Percentiles rank a stretch among this genome's conserved stretches.
These are phyloP conservation scores for Skeletonema marinoi DNA, from an alignment of 108 stramenopile genomes.

Conservation along the genomic window DNA sequence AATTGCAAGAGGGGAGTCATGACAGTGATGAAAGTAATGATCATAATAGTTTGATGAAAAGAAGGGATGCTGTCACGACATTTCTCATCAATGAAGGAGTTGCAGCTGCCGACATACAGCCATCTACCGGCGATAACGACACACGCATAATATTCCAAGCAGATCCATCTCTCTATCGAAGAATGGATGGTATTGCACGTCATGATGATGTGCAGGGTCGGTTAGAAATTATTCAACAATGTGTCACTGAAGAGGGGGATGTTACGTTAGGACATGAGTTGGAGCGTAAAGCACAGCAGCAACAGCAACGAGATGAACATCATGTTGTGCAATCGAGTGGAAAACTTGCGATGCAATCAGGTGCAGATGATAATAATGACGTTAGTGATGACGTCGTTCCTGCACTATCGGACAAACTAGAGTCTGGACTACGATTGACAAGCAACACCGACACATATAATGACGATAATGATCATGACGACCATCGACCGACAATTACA, in stretches of 20 bases:
- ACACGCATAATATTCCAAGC: conserved; percentile 48
- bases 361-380: background rate
- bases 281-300: conserved; percentile 22
- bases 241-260: conserved; percentile 72
- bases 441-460: background rate
- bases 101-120: conserved; percentile 15
- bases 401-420: conserved; percentile 10
- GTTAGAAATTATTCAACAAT: conserved; percentile 81
- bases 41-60: conserved; percentile 5
- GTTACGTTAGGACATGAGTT: conserved; percentile 57
- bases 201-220: conserved; percentile 37
- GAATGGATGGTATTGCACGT: conserved; percentile 60
- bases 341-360: background rate
- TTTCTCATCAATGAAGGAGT: conserved; percentile 27
- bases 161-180: conserved; percentile 86
- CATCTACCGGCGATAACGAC: background rate
- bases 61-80: conserved; percentile 15
- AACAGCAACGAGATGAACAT: conserved; percentile 21
- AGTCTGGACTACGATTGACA: conserved; percentile 11
- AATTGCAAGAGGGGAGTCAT: conserved; percentile 2
- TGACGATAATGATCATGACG: conserved; percentile 9
- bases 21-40: conserved; percentile 6
- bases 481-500: background rate
- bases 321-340: conserved; percentile 23
- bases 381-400: background rate